Conservation (phyloP, 2,329 filamentous ascomycete species). For the Hortaea sp. region DNA sequence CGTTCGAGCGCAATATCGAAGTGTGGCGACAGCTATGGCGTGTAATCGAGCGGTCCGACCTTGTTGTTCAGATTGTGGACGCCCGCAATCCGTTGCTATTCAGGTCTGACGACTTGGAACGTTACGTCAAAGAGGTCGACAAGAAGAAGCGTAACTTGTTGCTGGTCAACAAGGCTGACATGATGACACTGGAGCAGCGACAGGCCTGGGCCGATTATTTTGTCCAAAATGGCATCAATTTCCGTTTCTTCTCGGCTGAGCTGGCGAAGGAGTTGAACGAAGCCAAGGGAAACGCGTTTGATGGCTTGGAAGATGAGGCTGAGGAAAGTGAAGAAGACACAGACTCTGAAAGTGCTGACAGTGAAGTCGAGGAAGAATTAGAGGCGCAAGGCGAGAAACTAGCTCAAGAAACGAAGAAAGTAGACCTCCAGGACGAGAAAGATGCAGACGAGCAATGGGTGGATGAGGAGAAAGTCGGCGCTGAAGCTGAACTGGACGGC, state of each 20-base stretch:
- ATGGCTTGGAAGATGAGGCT: slow-evolving; percentile 49
- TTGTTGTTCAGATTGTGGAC: slow-evolving; percentile 97
- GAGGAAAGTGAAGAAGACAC: slow-evolving; percentile 40
- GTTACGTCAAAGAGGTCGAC: slow-evolving; percentile 88
- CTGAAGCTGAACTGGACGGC: slow-evolving; percentile 25
- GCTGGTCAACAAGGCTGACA: slow-evolving; percentile 96
- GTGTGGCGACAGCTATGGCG: slow-evolving; percentile 98
- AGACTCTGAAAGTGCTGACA: slow-evolving; percentile 18
- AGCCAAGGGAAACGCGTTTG: slow-evolving; percentile 45
- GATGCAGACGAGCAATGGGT: slow-evolving; percentile 32
- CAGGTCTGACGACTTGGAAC: slow-evolving; percentile 84
- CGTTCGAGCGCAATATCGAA: slow-evolving; percentile 93
- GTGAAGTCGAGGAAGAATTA: slow-evolving; percentile 30
- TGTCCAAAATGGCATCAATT: slow-evolving; percentile 68
- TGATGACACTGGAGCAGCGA: slow-evolving; percentile 86
- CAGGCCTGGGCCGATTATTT: slow-evolving; percentile 81
- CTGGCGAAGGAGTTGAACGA: slow-evolving; percentile 86
- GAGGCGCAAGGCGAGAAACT: slow-evolving; percentile 41
- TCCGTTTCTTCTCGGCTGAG: slow-evolving; percentile 92
- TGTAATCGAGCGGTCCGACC: slow-evolving; percentile 90
- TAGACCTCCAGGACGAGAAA: slow-evolving; percentile 35
- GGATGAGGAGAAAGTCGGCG: slow-evolving; percentile 29
- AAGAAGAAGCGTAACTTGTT: slow-evolving; percentile 80
- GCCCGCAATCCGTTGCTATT: slow-evolving; percentile 91
- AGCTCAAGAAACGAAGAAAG: slow-evolving; percentile 34